Conservation (phyloP, 2,329 filamentous ascomycete species). For the Ascomycota sp. region DNA sequence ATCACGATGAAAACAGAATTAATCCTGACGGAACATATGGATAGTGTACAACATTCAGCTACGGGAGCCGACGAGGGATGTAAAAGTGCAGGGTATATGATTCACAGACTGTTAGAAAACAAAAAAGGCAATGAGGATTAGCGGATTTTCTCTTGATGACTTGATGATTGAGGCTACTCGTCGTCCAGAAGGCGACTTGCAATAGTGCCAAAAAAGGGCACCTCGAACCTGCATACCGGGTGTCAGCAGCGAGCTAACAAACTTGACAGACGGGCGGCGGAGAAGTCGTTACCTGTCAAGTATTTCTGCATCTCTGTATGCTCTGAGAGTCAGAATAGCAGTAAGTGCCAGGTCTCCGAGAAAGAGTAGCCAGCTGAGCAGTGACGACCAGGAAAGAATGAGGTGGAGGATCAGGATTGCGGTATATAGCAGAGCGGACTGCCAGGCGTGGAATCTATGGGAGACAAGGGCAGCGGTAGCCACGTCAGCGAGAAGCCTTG, state of each 20-base stretch:
- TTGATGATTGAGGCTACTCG: conserved; percentile 24
- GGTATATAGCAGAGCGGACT: conserved; percentile 68
- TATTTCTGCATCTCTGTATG: conserved; percentile 64
- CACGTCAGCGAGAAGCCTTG: no score
- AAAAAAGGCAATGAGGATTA: neutral
- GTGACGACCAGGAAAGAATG: conserved; percentile 64
- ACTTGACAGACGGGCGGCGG: neutral
- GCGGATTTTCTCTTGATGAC: neutral
- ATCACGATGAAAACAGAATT: no score
- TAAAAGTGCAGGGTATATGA: neutral
- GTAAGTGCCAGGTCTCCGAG: conserved; percentile 57
- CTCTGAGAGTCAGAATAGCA: conserved; percentile 52
- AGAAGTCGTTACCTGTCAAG: conserved; percentile 30
- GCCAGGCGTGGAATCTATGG: conserved; percentile 83
- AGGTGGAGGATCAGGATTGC: conserved; percentile 59
- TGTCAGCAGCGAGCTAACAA: neutral
- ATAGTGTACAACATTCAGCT: no score
- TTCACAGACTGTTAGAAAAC: neutral
- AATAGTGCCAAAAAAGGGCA: conserved; percentile 68
- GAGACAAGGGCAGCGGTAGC: conserved; percentile 2
- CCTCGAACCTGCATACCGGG: conserved; percentile 41
- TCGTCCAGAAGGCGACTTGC: conserved; percentile 84
- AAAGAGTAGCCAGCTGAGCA: conserved; percentile 71
- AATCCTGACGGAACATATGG: no score
- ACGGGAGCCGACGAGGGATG: no score